phyloP scores from a whole-genome alignment of 352 stramenopile genomes.

The Pelagophyceae sp. region DNA sequence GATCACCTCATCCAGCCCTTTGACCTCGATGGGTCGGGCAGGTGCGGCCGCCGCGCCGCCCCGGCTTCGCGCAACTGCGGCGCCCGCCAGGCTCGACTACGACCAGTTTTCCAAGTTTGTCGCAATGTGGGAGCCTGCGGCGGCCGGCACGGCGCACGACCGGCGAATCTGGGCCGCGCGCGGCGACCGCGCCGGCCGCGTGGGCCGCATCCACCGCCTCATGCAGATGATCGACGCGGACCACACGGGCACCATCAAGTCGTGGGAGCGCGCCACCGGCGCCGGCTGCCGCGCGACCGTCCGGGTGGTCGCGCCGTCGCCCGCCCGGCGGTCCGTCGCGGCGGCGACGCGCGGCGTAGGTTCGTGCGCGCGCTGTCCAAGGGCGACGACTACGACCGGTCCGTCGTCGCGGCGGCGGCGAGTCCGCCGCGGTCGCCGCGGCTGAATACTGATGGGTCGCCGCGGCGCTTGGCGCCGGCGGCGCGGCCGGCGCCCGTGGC shows the following conservation, averaged over 20 bases:
- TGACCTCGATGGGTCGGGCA: constrained; percentile 7
- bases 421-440: not conserved
- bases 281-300: too few relatives aligned
- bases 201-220: not conserved
- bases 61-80: too few relatives aligned
- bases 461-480: not conserved
- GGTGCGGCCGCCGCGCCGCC: too few relatives aligned
- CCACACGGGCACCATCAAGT: not conserved
- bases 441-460: not conserved
- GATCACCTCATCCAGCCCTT: constrained; percentile 23
- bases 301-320: too few relatives aligned
- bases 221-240: not conserved
- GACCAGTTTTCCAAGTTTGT: constrained; percentile 21
- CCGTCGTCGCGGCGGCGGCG: not conserved
- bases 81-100: constrained; percentile 16
- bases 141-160: not conserved
- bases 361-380: not conserved
- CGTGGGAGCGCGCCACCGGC: not conserved
- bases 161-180: not conserved
- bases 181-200: not conserved
- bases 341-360: not conserved
- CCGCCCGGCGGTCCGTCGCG: too few relatives aligned
- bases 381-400: not conserved
- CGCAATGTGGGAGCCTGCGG: not conserved
- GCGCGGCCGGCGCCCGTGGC: not conserved